Base-by-base conservation (phyloP, 345 rosid genomes). In the Aquilaria yunnanensis region DNA sequence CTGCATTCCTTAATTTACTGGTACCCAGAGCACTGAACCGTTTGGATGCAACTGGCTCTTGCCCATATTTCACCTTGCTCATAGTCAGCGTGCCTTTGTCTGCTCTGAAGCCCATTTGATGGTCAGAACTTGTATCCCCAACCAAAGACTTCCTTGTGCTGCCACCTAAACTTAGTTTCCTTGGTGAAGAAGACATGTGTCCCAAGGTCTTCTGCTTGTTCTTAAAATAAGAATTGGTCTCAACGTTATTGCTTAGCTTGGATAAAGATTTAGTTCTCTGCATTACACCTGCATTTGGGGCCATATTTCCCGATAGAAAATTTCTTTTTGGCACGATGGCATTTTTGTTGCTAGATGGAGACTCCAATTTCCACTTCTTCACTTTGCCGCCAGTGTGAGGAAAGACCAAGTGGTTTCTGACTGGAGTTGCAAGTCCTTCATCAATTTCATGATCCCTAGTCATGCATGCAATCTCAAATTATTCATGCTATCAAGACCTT, bases 321-420 rank as follows among this genome's bases (percentile, higher is more conserved):
- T 49, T 72, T 63, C 63, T 64, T 63, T 60, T 63, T 14, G 55
- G 51, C 31, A 54, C 64, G 55, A 52, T 32, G 34, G 43, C 11
- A 56, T 57, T 70, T 54, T 14, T 48, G 49, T 51, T 54, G 50
- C 54, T 54, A 5, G 60, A 29, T 33, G 49, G 56, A 32, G 32
- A 45, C 57, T 10, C 67, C n/a, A 29, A 1, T 37, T 32, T 50
- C 41, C 9, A 62, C 43, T 70, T 75, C 69, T 64, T 66, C 54
- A 63, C 69, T 65, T 68, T 67, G 29, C 57, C 73, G 67, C 67
- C 73, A 61, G 9, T 43, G 59, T 57, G 63, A 50, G 85, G 93
- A 78, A 84, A 89, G 55, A 66, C 59, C 67, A 84, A 59, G 76
- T 86, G 93, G 78, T 84, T 72, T 71, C 93, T 86, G 34, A 65